phyloP scores from a whole-genome alignment of 805 yeast genomes.

The Kuraishia cidri region DNA sequence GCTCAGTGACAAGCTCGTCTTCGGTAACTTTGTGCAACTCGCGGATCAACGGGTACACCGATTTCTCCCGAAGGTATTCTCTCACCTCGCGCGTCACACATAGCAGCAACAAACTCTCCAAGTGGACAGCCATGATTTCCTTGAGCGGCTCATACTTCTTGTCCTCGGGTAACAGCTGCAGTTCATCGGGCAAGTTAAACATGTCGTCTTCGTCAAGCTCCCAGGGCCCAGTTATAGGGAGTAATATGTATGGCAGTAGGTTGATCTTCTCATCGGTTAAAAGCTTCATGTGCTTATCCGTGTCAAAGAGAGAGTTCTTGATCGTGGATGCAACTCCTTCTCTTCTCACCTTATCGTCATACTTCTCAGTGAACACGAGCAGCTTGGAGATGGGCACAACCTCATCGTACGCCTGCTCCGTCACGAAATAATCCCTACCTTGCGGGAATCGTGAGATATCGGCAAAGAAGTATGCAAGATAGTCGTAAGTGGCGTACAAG shows the following conservation, averaged over 20 bases:
- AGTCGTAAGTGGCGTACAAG: conserved; percentile 69
- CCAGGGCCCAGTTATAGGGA: conserved; percentile 69
- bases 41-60: conserved; percentile 80
- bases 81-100: conserved; percentile 71
- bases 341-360: conserved; percentile 71
- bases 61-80: conserved; percentile 67
- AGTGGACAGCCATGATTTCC: conserved; percentile 58
- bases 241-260: conserved; percentile 68
- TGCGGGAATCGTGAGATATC: conserved; percentile 70
- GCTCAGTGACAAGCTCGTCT: conserved; percentile 39
- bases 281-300: conserved; percentile 53
- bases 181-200: conserved; percentile 80
- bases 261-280: conserved; percentile 58
- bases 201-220: conserved; percentile 76
- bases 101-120: conserved; percentile 72
- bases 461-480: conserved; percentile 80
- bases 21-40: conserved; percentile 63
- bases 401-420: conserved; percentile 62
- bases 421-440: conserved; percentile 74
- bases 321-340: conserved; percentile 91
- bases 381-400: conserved; percentile 78
- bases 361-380: conserved; percentile 74
- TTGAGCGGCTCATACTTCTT: conserved; percentile 67
- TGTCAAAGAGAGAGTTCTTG: conserved; percentile 81
- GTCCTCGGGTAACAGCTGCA: conserved; percentile 70